These are phyloP conservation scores for Kwoniella europaea DNA, from an alignment of 768 basidiomycete species.

Conservation along the genomic window DNA sequence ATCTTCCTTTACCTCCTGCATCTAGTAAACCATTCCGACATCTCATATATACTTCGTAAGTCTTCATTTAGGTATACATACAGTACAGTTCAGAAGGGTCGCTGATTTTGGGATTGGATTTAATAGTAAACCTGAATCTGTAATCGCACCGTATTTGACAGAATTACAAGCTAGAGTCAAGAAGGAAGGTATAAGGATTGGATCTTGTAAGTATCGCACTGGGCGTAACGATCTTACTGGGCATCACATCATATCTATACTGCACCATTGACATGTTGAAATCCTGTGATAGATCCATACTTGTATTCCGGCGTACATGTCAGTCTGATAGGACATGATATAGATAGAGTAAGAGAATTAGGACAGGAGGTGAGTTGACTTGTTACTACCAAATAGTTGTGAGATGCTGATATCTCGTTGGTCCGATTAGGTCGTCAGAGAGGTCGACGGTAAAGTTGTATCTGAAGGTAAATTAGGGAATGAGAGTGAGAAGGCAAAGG, in stretches of 20 bases:
- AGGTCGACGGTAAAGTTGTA: constrained; percentile 59
- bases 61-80: background rate
- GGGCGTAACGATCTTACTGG: too few relatives aligned
- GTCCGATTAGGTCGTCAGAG: constrained; percentile 52
- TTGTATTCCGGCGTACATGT: constrained; percentile 69
- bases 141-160: constrained; percentile 84
- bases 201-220: constrained; percentile 68
- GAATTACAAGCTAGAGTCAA: constrained; percentile 74
- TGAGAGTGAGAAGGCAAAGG: constrained; percentile 42
- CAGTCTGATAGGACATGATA: constrained; percentile 65
- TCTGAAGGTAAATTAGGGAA: constrained; percentile 54
- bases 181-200: constrained; percentile 77
- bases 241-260: background rate
- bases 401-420: background rate
- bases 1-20: constrained; percentile 77
- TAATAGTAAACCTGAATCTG: constrained; percentile 73
- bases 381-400: constrained; percentile 4
- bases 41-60: constrained; percentile 81
- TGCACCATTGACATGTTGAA: constrained; percentile 10
- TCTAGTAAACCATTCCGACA: constrained; percentile 75
- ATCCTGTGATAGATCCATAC: constrained; percentile 47
- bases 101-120: too few relatives aligned
- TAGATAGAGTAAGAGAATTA: constrained; percentile 56
- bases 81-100: too few relatives aligned
- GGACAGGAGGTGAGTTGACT: constrained; percentile 56